These are phyloP conservation scores for Naganishia vaughanmartiniae DNA, from an alignment of 768 basidiomycete species.

Conservation along the genomic window DNA sequence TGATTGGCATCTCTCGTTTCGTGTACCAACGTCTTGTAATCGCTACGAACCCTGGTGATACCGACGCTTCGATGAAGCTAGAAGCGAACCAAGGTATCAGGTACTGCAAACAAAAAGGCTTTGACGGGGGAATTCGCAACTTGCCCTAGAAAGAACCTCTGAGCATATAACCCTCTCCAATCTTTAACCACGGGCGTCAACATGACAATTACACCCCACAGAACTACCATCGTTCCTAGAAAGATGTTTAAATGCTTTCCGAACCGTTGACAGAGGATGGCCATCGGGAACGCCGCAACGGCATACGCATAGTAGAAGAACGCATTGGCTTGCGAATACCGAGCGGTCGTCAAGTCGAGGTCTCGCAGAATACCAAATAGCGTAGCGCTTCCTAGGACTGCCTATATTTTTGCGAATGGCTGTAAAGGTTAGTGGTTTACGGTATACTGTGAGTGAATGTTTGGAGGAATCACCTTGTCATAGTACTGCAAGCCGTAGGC, in stretches of 20 bases:
- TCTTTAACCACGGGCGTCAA: conserved; percentile 42
- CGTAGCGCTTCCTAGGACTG: conserved; percentile 48
- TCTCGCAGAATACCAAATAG: conserved; percentile 50
- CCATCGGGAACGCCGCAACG: conserved; percentile 46
- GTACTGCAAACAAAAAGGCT: background rate
- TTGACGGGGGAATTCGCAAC: background rate
- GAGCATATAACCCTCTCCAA: conserved; percentile 46
- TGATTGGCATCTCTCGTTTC: conserved; percentile 40
- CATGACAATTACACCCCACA: conserved; percentile 48
- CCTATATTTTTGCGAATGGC: conserved; percentile 2
- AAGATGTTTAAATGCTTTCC: conserved; percentile 4
- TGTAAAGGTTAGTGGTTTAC: no score
- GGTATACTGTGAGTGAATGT: no score
- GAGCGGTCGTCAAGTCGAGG: conserved; percentile 39
- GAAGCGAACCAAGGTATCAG: no score
- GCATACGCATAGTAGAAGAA: conserved; percentile 53
- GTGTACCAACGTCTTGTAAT: conserved; percentile 53
- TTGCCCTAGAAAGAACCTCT: conserved; percentile 48
- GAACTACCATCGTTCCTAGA: conserved; percentile 29
- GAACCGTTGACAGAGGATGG: conserved; percentile 34
- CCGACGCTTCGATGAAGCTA: conserved; percentile 34
- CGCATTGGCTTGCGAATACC: conserved; percentile 49
- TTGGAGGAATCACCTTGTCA: conserved; percentile 36
- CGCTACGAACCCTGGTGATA: conserved; percentile 53
- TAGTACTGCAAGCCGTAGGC: conserved; percentile 49